Evolutionary conservation across 2,329 filamentous ascomycete species (phyloP), one percentile per base, ranked within the genome.

Genomic region (Pyricularia pennisetigena): DNA sequence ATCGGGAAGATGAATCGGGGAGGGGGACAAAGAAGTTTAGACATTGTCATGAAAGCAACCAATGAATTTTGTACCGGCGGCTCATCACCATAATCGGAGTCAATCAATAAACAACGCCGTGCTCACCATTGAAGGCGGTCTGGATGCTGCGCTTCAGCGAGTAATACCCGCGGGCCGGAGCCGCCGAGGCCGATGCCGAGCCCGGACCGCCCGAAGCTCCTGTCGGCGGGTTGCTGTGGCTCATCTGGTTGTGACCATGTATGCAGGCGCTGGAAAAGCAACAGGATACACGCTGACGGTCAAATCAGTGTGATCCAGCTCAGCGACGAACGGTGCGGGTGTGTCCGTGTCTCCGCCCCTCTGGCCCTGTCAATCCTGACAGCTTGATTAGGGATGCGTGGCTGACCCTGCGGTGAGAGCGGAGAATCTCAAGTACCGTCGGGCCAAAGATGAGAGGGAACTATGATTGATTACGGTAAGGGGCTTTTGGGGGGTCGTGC

Each of bases 51-150:
- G 32, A 14, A 35, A 35, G 5, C 30, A 32, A 32, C 5, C 30
- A 32, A 12, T 6, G 5, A 32, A 32, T 61, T 61, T 61, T 61
- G 8, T 3, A 23, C n/a, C 57, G 57, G 23, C 24, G n/a, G 9
- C 10, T 23, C 57, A 26, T 61, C 23, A 61, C 26, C 14, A 61
- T 61, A 26, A 26, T 30, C 20, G 35, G 30, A 63, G 9, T 64
- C 54, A 20, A 16, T 29, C 35, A 57, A 59, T 26, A 14, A n/a
- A 61, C 49, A 28, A 12, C 3, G 57, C 7, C 23, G 23, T 10
- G 76, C 80, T 73, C 81, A 87, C 86, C 86, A 78, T 88, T 85
- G 79, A 88, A 88, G 54, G 84, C 82, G 70, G 85, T 81, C 76
- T 88, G 85, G 68, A 86, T 84, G 72, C 82, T 86, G 74, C 86